Evolutionary conservation across 768 basidiomycete genomes (phyloP).

Genomic region (Naematelia encephala): DNA sequence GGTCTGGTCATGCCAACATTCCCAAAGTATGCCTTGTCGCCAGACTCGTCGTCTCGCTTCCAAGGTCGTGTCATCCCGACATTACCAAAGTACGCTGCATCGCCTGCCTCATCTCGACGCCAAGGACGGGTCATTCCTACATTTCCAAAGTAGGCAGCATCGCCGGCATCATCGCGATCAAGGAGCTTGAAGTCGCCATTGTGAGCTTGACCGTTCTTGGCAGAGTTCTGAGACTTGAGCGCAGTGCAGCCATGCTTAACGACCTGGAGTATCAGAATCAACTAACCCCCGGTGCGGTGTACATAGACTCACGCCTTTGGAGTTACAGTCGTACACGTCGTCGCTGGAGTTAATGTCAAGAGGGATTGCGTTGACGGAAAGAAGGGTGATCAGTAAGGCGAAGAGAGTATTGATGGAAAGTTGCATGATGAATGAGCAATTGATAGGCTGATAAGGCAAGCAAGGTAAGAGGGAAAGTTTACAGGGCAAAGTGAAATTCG

Average conservation of each 20-base stretch:
- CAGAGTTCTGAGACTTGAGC: not conserved
- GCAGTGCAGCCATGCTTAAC: not conserved
- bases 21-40: not conserved
- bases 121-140: not conserved
- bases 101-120: not conserved
- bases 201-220: not conserved
- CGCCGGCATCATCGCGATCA: not conserved
- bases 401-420: not conserved
- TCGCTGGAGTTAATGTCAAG: not conserved
- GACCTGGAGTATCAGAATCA: not conserved
- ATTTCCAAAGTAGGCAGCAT: not conserved
- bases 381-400: not conserved
- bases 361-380: not conserved
- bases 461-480: no score
- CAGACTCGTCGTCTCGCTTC: constrained; percentile 6
- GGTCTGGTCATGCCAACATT: not conserved
- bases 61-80: not conserved
- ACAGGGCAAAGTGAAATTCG: no score
- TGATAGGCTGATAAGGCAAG: no score
- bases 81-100: not conserved
- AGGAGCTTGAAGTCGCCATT: not conserved
- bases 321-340: not conserved
- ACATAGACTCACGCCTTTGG: not conserved
- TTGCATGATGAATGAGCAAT: not conserved
- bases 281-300: not conserved